Conservation (phyloP, 805 yeast genomes). For the Soucietia sequanensis region DNA sequence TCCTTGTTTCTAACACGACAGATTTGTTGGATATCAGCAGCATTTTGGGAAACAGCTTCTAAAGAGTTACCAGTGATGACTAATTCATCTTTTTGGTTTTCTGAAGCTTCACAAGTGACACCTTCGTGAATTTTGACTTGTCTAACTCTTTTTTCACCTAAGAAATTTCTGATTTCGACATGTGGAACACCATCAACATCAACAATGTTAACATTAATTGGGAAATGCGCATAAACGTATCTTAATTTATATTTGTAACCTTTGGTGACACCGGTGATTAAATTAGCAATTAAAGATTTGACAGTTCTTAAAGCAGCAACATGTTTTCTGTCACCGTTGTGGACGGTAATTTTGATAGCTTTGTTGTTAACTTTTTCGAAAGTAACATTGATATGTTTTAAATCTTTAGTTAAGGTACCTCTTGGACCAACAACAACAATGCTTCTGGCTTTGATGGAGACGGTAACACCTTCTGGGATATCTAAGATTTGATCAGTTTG, state of each 20-base stretch:
- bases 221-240: conserved; percentile 99
- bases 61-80: conserved; percentile 91
- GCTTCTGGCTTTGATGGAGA: conserved; percentile 86
- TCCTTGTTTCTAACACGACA: conserved; percentile 99
- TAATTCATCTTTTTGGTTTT: conserved; percentile 92
- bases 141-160: conserved; percentile 99
- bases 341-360: conserved; percentile 85
- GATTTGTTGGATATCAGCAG: conserved; percentile 97
- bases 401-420: conserved; percentile 87
- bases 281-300: conserved; percentile 89
- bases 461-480: conserved; percentile 90
- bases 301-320: conserved; percentile 99
- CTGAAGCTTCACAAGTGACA: conserved; percentile 78
- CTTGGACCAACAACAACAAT: conserved; percentile 96
- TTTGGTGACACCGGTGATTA: conserved; percentile 97
- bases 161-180: conserved; percentile 98
- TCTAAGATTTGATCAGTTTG: conserved; percentile 82
- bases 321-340: conserved; percentile 99
- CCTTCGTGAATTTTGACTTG: conserved; percentile 83
- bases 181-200: conserved; percentile 69
- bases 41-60: conserved; percentile 96
- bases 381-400: conserved; percentile 93
- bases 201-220: conserved; percentile 93
- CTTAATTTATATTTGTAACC: conserved; percentile 99
- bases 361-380: conserved; percentile 74